A percentile compares a stretch with the other conserved stretches of the same genome.
phyloP scores from a whole-genome alignment of 495 filamentous ascomycete genomes.

The Rhizodiscina lignyota region DNA sequence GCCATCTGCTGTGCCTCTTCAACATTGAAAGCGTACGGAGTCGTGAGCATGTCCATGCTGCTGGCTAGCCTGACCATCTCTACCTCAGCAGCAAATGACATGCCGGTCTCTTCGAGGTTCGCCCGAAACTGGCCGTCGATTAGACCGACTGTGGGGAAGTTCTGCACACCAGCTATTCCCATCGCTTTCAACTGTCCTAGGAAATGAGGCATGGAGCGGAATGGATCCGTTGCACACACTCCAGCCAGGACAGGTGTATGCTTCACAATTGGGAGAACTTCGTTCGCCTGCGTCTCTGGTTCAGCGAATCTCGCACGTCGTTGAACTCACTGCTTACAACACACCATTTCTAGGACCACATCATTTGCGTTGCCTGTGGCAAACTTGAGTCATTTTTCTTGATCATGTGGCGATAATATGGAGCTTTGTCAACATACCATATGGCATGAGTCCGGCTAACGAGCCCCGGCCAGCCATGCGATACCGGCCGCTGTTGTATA shows the following conservation, averaged over 20 bases:
- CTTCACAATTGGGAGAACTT: constrained; percentile 39
- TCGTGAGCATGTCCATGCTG: constrained; percentile 42
- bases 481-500: no score
- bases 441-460: no score
- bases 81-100: constrained; percentile 48
- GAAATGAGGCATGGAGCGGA: constrained; percentile 40
- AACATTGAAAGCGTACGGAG: constrained; percentile 50
- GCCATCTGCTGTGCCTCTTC: constrained; percentile 44
- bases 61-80: constrained; percentile 41
- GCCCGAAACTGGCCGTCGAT: constrained; percentile 49
- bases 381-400: no score
- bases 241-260: constrained; percentile 47
- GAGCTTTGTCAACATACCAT: no score
- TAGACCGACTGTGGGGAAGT: constrained; percentile 56
- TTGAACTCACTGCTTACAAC: no score
- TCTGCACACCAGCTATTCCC: constrained; percentile 52
- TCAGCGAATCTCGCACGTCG: no score
- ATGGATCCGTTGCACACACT: constrained; percentile 51
- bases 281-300: no score
- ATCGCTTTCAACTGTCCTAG: constrained; percentile 36
- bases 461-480: no score
- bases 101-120: constrained; percentile 55
- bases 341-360: no score
- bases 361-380: no score
- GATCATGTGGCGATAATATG: no score